Conservation (phyloP, 257 asterid genomes). For the Knoxia roxburghii region DNA sequence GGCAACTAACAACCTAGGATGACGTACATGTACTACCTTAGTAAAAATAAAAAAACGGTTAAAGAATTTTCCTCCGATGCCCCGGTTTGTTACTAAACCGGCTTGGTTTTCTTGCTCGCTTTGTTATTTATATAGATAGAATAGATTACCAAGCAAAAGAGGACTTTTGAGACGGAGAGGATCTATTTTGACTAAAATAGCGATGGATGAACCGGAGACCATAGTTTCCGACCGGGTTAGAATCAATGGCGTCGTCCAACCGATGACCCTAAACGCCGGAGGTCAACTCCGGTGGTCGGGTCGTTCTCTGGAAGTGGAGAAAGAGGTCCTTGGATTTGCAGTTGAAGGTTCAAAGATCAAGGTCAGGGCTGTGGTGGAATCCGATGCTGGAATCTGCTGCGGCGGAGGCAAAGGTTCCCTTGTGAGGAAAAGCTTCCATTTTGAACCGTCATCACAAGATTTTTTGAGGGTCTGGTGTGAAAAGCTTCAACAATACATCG, state of each 20-base stretch:
- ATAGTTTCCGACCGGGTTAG: constrained; percentile 48
- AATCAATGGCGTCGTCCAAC: constrained; percentile 34
- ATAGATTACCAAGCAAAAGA: too few species aligned
- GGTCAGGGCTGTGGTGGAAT: constrained; percentile 46
- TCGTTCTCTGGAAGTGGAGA: constrained; percentile 45
- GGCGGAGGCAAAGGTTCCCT: constrained; percentile 17
- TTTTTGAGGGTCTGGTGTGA: constrained; percentile 51
- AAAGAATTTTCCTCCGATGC: too few species aligned
- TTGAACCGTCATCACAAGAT: constrained; percentile 48
- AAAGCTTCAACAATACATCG: constrained; percentile 50
- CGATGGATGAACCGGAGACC: constrained; percentile 26
- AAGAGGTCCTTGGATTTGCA: constrained; percentile 71
- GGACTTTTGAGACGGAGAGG: neutral
- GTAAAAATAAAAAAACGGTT: neutral
- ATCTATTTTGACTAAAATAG: neutral
- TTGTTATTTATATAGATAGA: neutral
- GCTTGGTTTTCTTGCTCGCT: neutral
- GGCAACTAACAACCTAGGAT: neutral
- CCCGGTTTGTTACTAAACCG: neutral
- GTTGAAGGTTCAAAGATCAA: constrained; percentile 46
- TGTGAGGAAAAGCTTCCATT: constrained; percentile 45
- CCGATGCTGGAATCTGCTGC: constrained; percentile 44
- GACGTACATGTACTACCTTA: neutral
- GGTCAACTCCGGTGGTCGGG: constrained; percentile 59
- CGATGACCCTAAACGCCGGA: constrained; percentile 43